These are phyloP conservation scores for Pulveroboletus ravenelii DNA, from an alignment of 768 basidiomycete genomes.

Conservation along the genomic window DNA sequence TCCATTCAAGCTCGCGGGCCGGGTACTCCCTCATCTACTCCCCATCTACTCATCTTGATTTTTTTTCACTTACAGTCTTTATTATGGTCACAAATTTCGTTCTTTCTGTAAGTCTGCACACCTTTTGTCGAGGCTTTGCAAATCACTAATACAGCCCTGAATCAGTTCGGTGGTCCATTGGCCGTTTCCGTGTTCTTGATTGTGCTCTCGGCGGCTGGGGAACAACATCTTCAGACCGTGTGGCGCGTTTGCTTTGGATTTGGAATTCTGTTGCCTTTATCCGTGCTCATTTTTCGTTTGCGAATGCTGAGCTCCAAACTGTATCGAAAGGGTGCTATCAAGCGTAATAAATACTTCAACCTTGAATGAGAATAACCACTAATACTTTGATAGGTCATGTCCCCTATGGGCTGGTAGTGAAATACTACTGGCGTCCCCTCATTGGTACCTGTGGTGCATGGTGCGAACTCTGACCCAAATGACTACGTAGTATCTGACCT, in stretches of 20 bases:
- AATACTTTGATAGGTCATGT: slow-evolving; percentile 39
- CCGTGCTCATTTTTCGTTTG: slow-evolving; percentile 68
- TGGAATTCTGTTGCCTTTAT: slow-evolving; percentile 57
- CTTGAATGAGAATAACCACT: background rate
- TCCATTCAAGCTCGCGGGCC: slow-evolving; percentile 57
- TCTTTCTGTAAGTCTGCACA: slow-evolving; percentile 42
- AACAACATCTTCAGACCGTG: slow-evolving; percentile 55
- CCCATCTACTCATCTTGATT: background rate
- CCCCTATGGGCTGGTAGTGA: slow-evolving; percentile 57
- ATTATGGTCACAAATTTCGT: slow-evolving; percentile 76
- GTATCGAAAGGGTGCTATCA: slow-evolving; percentile 61
- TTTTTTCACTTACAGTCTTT: slow-evolving; percentile 41
- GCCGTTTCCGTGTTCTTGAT: slow-evolving; percentile 65
- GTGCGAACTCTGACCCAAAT: slow-evolving; percentile 27
- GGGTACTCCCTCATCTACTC: slow-evolving; percentile 29
- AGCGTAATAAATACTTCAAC: slow-evolving; percentile 36
- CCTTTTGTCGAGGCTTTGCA: background rate
- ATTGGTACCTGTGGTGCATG: slow-evolving; percentile 74
- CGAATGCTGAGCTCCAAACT: slow-evolving; percentile 67
- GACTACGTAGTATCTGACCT: slow-evolving; percentile 1
- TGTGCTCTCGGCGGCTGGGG: slow-evolving; percentile 61
- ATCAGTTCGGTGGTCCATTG: slow-evolving; percentile 61
- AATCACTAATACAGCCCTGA: slow-evolving; percentile 1
- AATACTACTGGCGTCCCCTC: slow-evolving; percentile 61
- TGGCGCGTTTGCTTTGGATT: slow-evolving; percentile 67